phyloP scores from a whole-genome alignment of 2,329 filamentous ascomycete species.

The Aureobasidium sp. region DNA sequence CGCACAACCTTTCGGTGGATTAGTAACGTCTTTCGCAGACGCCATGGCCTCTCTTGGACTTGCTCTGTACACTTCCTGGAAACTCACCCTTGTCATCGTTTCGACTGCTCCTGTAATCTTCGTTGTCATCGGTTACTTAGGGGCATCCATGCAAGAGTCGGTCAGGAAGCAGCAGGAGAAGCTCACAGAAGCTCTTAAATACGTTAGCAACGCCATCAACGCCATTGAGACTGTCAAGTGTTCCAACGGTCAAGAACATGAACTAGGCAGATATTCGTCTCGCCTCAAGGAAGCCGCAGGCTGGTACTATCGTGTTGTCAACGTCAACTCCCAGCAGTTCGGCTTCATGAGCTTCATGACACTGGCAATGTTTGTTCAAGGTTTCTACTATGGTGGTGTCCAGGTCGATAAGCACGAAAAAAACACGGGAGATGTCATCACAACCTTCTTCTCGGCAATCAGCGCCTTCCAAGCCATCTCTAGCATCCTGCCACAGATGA shows the following conservation, averaged over 20 bases:
- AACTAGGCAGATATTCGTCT: slow-evolving; percentile 55
- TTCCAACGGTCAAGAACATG: slow-evolving; percentile 66
- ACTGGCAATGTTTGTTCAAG: slow-evolving; percentile 71
- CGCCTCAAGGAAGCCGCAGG: slow-evolving; percentile 50
- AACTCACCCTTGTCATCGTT: slow-evolving; percentile 70
- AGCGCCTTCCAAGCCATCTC: slow-evolving; percentile 68
- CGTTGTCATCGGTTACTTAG: slow-evolving; percentile 50
- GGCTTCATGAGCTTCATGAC: slow-evolving; percentile 66
- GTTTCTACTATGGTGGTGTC: slow-evolving; percentile 77
- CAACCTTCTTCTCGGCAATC: slow-evolving; percentile 76
- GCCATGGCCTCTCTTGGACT: slow-evolving; percentile 57
- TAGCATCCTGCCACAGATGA: slow-evolving; percentile 63
- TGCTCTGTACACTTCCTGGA: slow-evolving; percentile 74
- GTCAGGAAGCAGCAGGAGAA: slow-evolving; percentile 61
- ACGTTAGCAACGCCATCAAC: slow-evolving; percentile 57
- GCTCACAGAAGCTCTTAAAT: slow-evolving; percentile 62
- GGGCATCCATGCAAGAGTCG: slow-evolving; percentile 52
- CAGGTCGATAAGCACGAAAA: slow-evolving; percentile 54
- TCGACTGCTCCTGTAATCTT: slow-evolving; percentile 62
- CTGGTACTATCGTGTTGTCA: slow-evolving; percentile 59
- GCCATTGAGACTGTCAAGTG: slow-evolving; percentile 81
- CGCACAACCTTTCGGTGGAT: slow-evolving; percentile 68
- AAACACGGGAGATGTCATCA: slow-evolving; percentile 60
- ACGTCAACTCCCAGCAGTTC: slow-evolving; percentile 61
- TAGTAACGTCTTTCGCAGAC: slow-evolving; percentile 56